phyloP scores from a whole-genome alignment of 2,329 filamentous ascomycete genomes.

The Cadophora malorum region DNA sequence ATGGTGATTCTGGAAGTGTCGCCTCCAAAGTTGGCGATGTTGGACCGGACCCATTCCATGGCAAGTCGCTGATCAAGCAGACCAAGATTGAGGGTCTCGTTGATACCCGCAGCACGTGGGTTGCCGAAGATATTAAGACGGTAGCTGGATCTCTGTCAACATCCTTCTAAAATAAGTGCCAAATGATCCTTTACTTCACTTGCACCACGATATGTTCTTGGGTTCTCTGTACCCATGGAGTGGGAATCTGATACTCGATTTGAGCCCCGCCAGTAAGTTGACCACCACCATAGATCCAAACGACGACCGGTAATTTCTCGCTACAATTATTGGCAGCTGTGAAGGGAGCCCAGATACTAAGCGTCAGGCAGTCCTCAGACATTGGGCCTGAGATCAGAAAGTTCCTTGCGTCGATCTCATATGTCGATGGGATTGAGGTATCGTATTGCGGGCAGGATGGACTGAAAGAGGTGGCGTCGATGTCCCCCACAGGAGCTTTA shows the following conservation, averaged over 20 bases:
- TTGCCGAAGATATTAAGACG: constrained; percentile 46
- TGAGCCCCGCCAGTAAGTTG: constrained; percentile 40
- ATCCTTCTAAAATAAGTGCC: too few species aligned
- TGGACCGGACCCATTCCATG: constrained; percentile 63
- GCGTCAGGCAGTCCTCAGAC: constrained; percentile 47
- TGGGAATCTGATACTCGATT: constrained; percentile 32
- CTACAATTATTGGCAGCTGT: constrained; percentile 19
- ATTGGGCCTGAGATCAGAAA: constrained; percentile 32
- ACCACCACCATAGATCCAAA: constrained; percentile 53
- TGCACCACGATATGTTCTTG: constrained; percentile 43
- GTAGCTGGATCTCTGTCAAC: constrained; percentile 31
- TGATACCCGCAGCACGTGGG: constrained; percentile 34
- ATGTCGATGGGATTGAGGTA: constrained; percentile 25
- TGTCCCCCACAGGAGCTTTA: constrained; percentile 20
- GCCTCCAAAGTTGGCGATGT: constrained; percentile 64
- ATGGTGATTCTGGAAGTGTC: constrained; percentile 50
- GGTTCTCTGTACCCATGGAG: constrained; percentile 32
- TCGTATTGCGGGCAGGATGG: constrained; percentile 35
- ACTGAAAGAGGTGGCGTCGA: constrained; percentile 33
- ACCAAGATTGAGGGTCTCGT: constrained; percentile 49
- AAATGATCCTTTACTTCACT: too few species aligned
- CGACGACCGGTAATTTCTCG: constrained; percentile 47
- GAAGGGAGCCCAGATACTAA: constrained; percentile 47
- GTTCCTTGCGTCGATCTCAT: constrained; percentile 27
- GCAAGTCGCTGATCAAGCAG: constrained; percentile 64